Base-by-base conservation (phyloP, 306 rosid genomes). In the Vachellia pachyceras region DNA sequence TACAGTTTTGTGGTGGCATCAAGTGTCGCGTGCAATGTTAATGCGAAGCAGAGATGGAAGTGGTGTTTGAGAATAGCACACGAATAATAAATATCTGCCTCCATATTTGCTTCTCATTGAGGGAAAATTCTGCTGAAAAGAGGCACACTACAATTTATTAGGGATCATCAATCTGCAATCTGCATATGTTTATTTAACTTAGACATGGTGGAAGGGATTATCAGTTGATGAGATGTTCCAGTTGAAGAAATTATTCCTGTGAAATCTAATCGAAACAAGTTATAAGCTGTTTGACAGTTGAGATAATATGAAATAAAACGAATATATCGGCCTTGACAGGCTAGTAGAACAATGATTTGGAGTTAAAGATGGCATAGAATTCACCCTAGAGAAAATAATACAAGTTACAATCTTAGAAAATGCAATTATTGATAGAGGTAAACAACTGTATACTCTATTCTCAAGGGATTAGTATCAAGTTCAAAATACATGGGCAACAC, bases 1-100 rank as follows among this genome's bases (percentile, higher is more conserved):
- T 72, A 57, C 67, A 4, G 64, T 72, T 37, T 57, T 88, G 46
- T 35, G 55, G 17, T 82, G 74, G 25, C 71, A 69, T 71, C 54
- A 10, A 60, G 18, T 80, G 10, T 44, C 3, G 10, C 3, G 50
- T 9, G 25, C 10, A 18, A 67, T 37, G n/a, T 40, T 6, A 33
- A 35, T 14, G 42, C 42, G 13, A 36, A 25, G 22, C 45, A 63
- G 20, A 33, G 33, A n/a, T n/a, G 39, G 63, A 55, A 13, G 10
- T 13, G 63, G 33, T 55, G 63, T 55, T 20, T 57, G 35, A 57
- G 65, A 57, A 20, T 57, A 57, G n/a, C n/a, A n/a, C n/a, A 1
- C 6, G 15, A 57, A 1, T 2, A 8, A 8, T 1, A 25, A 29
- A 14, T 46, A 4, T 23, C 33, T 55, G 33, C 33, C 33, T 55